phyloP scores from a whole-genome alignment of 2,329 filamentous ascomycete species.

The Bisporella sp. region DNA sequence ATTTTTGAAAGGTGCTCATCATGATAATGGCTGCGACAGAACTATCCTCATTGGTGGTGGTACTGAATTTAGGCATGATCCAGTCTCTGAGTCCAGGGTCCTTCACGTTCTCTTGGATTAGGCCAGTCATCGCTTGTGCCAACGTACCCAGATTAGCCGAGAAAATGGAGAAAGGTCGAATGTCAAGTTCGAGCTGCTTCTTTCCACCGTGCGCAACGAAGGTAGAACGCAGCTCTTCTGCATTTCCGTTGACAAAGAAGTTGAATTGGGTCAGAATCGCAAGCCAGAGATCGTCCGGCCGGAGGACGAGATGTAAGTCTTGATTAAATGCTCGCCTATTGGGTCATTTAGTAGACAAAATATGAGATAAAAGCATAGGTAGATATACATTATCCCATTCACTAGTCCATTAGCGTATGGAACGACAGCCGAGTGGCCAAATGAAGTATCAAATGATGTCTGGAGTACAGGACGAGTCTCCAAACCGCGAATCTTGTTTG shows the following conservation, averaged over 20 bases:
- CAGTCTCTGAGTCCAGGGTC: slow-evolving; percentile 36
- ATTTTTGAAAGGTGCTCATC: slow-evolving; percentile 44
- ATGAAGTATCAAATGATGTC: too few relatives aligned
- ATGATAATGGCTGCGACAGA: slow-evolving; percentile 39
- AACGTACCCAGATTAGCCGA: slow-evolving; percentile 6
- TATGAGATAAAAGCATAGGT: too few relatives aligned
- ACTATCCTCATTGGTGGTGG: slow-evolving; percentile 38
- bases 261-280: slow-evolving; percentile 42
- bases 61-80: slow-evolving; percentile 46
- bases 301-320: slow-evolving; percentile 39
- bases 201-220: slow-evolving; percentile 38
- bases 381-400: too few relatives aligned
- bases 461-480: too few relatives aligned
- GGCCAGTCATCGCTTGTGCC: neutral
- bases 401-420: too few relatives aligned
- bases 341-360: too few relatives aligned
- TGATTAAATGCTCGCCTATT: slow-evolving; percentile 8
- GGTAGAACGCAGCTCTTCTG: slow-evolving; percentile 34
- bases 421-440: too few relatives aligned
- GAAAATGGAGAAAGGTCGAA: too few relatives aligned
- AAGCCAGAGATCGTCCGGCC: slow-evolving; percentile 48
- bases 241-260: slow-evolving; percentile 38
- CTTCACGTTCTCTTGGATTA: slow-evolving; percentile 34
- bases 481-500: too few relatives aligned
- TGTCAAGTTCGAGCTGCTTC: slow-evolving; percentile 25